Evolutionary conservation across 2,329 filamentous ascomycete species (phyloP).

Genomic region (Emmonsiellopsis sp.): DNA sequence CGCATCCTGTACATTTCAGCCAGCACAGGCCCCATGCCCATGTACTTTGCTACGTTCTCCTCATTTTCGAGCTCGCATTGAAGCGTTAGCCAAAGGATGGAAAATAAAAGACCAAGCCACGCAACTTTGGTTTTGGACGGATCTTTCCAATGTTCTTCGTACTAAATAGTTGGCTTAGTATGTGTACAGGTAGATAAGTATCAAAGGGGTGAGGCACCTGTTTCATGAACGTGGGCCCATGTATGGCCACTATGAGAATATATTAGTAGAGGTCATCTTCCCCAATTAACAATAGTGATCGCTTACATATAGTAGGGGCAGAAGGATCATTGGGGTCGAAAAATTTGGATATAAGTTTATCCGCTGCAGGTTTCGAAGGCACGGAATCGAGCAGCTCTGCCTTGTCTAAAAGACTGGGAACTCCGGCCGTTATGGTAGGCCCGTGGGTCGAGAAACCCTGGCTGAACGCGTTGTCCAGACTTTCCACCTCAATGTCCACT

Average conservation of each 20-base stretch:
- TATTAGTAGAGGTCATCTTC: no score
- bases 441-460: background rate
- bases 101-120: slow-evolving; percentile 4
- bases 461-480: background rate
- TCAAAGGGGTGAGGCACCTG: no score
- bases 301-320: background rate
- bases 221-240: no score
- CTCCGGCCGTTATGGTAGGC: background rate
- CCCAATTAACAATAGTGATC: no score
- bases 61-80: background rate
- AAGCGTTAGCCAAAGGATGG: background rate
- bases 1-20: slow-evolving; percentile 2
- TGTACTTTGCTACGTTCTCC: background rate
- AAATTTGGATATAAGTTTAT: background rate
- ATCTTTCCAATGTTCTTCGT: background rate
- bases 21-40: background rate
- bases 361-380: background rate
- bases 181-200: no score
- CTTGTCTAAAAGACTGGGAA: background rate
- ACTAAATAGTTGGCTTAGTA: background rate
- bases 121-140: background rate
- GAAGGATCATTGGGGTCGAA: background rate
- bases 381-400: background rate
- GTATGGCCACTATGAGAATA: no score
- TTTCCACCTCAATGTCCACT: background rate